A percentile compares a stretch with the other conserved stretches of the same genome.
Conservation (phyloP, 345 rosid species). For the Odontarrhena argentea region DNA sequence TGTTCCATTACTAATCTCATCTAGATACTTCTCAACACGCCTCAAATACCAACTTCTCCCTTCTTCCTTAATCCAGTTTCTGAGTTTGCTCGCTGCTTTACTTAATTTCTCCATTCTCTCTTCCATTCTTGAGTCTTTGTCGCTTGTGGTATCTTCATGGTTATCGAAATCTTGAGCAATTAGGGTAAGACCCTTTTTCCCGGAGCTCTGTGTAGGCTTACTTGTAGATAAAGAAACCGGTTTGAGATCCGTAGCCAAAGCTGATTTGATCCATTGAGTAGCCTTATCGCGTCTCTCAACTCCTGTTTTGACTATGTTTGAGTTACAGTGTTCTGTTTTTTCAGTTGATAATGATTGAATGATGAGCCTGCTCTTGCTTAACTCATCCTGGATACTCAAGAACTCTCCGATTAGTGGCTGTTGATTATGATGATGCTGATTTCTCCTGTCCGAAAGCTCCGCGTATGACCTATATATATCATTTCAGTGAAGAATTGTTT, state of each 20-base stretch:
- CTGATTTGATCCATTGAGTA: slow-evolving; percentile 58
- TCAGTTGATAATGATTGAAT: slow-evolving; percentile 46
- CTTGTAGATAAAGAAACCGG: slow-evolving; percentile 31
- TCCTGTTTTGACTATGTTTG: slow-evolving; percentile 39
- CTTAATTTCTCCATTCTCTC: slow-evolving; percentile 42
- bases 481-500: background rate
- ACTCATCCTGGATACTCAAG: slow-evolving; percentile 59
- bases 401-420: slow-evolving; percentile 52
- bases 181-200: slow-evolving; percentile 30
- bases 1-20: slow-evolving; percentile 43
- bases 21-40: slow-evolving; percentile 58
- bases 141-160: slow-evolving; percentile 21
- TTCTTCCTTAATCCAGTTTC: slow-evolving; percentile 48
- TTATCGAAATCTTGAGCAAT: slow-evolving; percentile 26
- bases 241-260: slow-evolving; percentile 59
- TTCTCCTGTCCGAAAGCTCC: slow-evolving; percentile 50
- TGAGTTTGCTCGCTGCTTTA: slow-evolving; percentile 44
- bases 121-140: slow-evolving; percentile 38
- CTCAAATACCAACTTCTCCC: slow-evolving; percentile 55
- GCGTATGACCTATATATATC: slow-evolving; percentile 54
- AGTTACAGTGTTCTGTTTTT: slow-evolving; percentile 20
- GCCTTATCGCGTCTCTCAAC: slow-evolving; percentile 57
- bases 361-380: slow-evolving; percentile 49
- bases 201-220: slow-evolving; percentile 23
- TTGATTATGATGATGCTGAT: slow-evolving; percentile 38